Conservation (phyloP, 768 basidiomycete species). For the Boletus pseudo-olivaceus region DNA sequence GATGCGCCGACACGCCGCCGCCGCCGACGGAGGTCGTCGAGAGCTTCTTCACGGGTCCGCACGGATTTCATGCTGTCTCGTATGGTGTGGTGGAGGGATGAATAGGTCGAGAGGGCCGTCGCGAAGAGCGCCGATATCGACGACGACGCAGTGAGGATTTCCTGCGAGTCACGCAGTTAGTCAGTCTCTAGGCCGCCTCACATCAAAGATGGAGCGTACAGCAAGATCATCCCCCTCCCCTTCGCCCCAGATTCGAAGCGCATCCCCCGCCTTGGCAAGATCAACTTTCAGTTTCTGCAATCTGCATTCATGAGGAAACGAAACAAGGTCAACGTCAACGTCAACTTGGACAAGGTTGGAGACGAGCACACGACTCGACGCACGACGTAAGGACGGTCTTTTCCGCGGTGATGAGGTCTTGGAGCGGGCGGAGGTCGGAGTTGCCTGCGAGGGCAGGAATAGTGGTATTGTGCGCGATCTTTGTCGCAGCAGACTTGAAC, state of each 20-base stretch:
- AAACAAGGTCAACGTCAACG: not conserved
- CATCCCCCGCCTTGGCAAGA: slow-evolving; percentile 66
- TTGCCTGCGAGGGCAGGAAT: slow-evolving; percentile 69
- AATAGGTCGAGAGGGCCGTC: slow-evolving; percentile 63
- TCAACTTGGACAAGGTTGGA: not conserved
- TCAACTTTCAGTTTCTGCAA: slow-evolving; percentile 66
- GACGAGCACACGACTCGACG: slow-evolving; percentile 24
- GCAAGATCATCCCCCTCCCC: slow-evolving; percentile 83
- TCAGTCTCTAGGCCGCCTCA: not conserved
- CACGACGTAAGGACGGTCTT: slow-evolving; percentile 78
- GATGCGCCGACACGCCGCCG: slow-evolving; percentile 62
- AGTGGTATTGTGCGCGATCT: slow-evolving; percentile 86
- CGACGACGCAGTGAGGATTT: slow-evolving; percentile 68
- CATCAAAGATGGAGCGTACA: slow-evolving; percentile 38
- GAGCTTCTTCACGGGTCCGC: slow-evolving; percentile 76
- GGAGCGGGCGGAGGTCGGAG: slow-evolving; percentile 74
- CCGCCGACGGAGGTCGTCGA: slow-evolving; percentile 73
- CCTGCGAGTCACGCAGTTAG: slow-evolving; percentile 40
- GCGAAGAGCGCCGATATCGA: slow-evolving; percentile 66
- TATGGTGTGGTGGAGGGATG: slow-evolving; percentile 64
- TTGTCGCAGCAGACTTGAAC: slow-evolving; percentile 77
- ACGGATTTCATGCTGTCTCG: slow-evolving; percentile 71
- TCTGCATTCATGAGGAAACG: slow-evolving; percentile 29
- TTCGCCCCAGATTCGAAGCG: slow-evolving; percentile 66
- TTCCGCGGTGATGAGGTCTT: slow-evolving; percentile 87